Evolutionary conservation across 345 rosid species (phyloP).

Genomic region (Hypericum androsaemum): DNA sequence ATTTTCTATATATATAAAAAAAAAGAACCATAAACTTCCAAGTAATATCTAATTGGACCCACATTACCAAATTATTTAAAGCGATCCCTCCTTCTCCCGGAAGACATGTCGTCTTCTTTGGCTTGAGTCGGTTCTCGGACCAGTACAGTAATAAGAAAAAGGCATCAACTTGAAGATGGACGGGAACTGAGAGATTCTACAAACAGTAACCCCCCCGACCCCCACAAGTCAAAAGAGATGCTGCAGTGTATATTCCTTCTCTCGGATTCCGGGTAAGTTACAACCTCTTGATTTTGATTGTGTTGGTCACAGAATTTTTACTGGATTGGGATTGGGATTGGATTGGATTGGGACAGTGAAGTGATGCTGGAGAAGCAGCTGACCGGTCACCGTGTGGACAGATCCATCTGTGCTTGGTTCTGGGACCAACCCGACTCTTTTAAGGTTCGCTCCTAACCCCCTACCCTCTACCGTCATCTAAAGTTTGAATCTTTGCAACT

Average conservation of each 20-base stretch:
- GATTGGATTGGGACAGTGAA: slow-evolving; percentile 39
- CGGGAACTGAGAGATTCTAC: too few relatives aligned
- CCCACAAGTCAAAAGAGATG: slow-evolving; percentile 27
- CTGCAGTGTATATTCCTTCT: slow-evolving; percentile 94
- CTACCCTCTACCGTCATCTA: background rate
- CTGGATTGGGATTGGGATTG: background rate
- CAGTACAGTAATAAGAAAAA: too few relatives aligned
- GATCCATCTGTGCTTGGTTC: slow-evolving; percentile 91
- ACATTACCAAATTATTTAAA: too few relatives aligned
- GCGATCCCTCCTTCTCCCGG: too few relatives aligned
- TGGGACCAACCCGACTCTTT: slow-evolving; percentile 81
- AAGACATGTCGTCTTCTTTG: too few relatives aligned
- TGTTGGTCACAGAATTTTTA: background rate
- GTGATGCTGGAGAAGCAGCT: slow-evolving; percentile 97
- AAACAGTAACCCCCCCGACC: too few relatives aligned
- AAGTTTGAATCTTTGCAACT: slow-evolving; percentile 5
- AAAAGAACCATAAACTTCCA: background rate
- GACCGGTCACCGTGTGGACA: slow-evolving; percentile 85
- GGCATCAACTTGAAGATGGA: too few relatives aligned
- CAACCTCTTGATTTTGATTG: background rate
- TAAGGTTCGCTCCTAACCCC: slow-evolving; percentile 32
- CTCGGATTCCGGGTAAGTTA: slow-evolving; percentile 74
- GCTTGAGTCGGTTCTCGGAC: too few relatives aligned
- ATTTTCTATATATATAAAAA: too few relatives aligned
- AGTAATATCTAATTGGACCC: too few relatives aligned